Conservation (phyloP, 2,329 filamentous ascomycete genomes). For the Trichoderma harzianum region DNA sequence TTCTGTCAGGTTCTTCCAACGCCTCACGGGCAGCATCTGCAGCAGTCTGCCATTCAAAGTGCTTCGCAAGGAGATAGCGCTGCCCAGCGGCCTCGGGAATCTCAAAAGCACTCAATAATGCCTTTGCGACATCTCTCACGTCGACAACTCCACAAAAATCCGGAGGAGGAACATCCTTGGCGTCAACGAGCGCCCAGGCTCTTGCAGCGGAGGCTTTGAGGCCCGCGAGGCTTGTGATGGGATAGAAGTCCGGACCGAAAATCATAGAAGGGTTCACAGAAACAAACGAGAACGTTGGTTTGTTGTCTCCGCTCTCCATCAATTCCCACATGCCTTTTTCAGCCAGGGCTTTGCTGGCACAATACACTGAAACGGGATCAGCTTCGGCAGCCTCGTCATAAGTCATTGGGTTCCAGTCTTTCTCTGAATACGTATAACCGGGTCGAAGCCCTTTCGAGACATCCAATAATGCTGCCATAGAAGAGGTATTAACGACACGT, state of each 20-base stretch:
- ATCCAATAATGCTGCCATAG: not conserved
- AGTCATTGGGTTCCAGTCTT: not conserved
- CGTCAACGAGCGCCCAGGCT: not conserved
- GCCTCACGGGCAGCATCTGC: not conserved
- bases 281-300: slow-evolving; percentile 20
- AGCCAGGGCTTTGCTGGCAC: slow-evolving; percentile 49
- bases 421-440: not conserved
- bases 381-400: not conserved
- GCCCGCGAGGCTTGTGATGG: not conserved
- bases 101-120: not conserved
- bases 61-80: not conserved
- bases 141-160: not conserved
- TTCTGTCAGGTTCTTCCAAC: not conserved
- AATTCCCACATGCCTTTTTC: slow-evolving; percentile 63
- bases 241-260: not conserved
- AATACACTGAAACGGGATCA: slow-evolving; percentile 22
- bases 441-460: not conserved
- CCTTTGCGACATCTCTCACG: not conserved
- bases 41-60: not conserved
- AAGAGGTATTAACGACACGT: not conserved
- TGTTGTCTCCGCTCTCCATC: slow-evolving; percentile 16
- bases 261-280: not conserved
- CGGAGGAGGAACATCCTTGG: not conserved
- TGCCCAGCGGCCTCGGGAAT: not conserved
- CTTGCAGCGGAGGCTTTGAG: not conserved